Percentiles rank a stretch among this genome's conserved stretches.
Evolutionary conservation across 163 green algal genomes (phyloP).

Genomic region (Smithsoniella earleae): DNA sequence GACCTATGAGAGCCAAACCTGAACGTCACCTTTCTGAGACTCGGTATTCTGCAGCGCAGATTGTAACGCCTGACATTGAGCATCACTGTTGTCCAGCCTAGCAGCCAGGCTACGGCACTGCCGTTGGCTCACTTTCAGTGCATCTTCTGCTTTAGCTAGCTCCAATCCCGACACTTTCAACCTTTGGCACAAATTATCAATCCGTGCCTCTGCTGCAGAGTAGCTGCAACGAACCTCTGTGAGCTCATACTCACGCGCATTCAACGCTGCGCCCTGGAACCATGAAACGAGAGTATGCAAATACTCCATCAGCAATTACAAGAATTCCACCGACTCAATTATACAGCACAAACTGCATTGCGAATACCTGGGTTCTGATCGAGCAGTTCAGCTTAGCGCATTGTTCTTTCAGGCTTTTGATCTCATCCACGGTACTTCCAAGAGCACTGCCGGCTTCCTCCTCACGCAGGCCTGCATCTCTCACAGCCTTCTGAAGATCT

Average conservation of each 20-base stretch:
- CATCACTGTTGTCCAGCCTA: slow-evolving; percentile 6
- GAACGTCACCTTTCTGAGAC: background rate
- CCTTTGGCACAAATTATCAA: background rate
- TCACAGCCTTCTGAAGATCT: background rate
- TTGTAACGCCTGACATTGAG: background rate
- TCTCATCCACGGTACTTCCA: background rate
- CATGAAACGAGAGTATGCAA: no score
- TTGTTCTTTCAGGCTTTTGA: background rate
- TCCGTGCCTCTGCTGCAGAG: background rate
- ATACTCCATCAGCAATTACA: no score
- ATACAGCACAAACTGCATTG: background rate
- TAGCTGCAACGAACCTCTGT: background rate
- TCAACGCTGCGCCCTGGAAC: background rate
- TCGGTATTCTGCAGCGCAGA: background rate
- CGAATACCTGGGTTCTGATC: slow-evolving; percentile 23
- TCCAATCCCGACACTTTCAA: slow-evolving; percentile 18
- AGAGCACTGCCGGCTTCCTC: slow-evolving; percentile 1
- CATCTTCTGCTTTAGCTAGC: slow-evolving; percentile 14
- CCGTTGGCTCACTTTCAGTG: background rate
- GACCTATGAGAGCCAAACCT: no score
- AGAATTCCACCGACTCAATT: no score
- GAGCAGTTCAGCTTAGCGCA: slow-evolving; percentile 7
- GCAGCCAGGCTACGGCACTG: background rate
- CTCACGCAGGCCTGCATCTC: background rate
- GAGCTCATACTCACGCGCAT: background rate